Percentiles rank a stretch among this genome's conserved stretches.
Evolutionary conservation across 306 rosid species (phyloP).

Genomic region (Cucurbita pepo): DNA sequence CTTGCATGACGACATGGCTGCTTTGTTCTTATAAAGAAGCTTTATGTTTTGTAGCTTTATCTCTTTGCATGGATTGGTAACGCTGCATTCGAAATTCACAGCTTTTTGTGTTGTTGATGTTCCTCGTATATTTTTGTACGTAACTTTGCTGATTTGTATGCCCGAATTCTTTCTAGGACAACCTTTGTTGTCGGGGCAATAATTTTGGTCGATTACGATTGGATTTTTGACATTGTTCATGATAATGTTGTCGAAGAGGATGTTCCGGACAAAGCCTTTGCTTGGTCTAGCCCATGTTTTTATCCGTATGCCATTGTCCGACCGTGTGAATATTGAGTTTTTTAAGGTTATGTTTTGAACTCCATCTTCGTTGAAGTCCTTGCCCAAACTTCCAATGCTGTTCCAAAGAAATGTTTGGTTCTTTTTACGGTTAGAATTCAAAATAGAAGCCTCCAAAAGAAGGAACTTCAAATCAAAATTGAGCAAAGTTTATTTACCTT

Average conservation of each 20-base stretch:
- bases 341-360: slow-evolving; percentile 30
- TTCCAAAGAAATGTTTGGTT: too few relatives aligned
- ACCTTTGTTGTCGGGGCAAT: slow-evolving; percentile 37
- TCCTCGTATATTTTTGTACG: neutral
- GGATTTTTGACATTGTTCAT: slow-evolving; percentile 14
- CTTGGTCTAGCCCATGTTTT: slow-evolving; percentile 72
- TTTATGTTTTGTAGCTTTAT: slow-evolving; percentile 36
- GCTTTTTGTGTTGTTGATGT: neutral
- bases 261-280: slow-evolving; percentile 21
- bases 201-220: slow-evolving; percentile 52
- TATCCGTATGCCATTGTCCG: slow-evolving; percentile 56
- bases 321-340: slow-evolving; percentile 26
- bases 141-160: neutral
- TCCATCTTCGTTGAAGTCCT: slow-evolving; percentile 18
- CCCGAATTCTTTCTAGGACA: slow-evolving; percentile 23
- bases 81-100: neutral
- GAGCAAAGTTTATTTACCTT: slow-evolving; percentile 17
- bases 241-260: slow-evolving; percentile 30
- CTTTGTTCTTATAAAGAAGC: slow-evolving; percentile 16
- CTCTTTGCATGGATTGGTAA: slow-evolving; percentile 15
- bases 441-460: too few relatives aligned
- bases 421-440: too few relatives aligned
- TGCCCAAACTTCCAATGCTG: slow-evolving; percentile 49
- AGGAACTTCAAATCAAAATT: neutral
- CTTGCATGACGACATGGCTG: slow-evolving; percentile 25